These are phyloP conservation scores for Talaromyces nanjingensis DNA, from an alignment of 495 filamentous ascomycete species.

Conservation along the genomic window DNA sequence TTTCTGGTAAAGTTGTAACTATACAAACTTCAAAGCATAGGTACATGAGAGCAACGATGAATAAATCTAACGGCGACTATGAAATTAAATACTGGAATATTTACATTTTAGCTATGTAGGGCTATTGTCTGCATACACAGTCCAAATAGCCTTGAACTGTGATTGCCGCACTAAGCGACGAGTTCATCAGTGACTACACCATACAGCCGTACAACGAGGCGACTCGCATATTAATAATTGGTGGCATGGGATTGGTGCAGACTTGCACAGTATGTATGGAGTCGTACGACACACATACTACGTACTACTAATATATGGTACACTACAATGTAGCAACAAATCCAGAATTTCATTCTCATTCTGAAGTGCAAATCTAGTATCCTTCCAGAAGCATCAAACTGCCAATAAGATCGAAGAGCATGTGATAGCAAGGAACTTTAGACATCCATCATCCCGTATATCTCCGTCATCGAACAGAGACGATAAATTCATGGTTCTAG, in stretches of 20 bases:
- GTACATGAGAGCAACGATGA: neutral
- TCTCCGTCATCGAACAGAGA: neutral
- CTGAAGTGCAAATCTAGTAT: neutral
- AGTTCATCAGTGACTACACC: neutral
- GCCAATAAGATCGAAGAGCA: neutral
- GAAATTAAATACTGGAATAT: neutral
- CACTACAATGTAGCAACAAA: neutral
- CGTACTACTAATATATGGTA: neutral
- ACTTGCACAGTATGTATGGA: neutral
- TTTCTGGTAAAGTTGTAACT: neutral
- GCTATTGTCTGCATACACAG: neutral
- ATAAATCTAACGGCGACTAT: neutral
- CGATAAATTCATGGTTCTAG: neutral
- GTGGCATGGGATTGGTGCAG: neutral
- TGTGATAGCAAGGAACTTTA: neutral
- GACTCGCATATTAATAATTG: neutral
- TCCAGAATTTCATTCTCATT: neutral
- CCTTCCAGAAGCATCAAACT: neutral
- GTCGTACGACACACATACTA: neutral
- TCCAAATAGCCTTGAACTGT: neutral
- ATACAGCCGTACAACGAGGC: neutral
- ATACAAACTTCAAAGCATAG: neutral
- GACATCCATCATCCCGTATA: neutral
- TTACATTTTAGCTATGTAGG: neutral
- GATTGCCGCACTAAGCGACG: neutral